Evolutionary conservation across 208 protist species (phyloP).

Genomic region (Leishmania turanica): DNA sequence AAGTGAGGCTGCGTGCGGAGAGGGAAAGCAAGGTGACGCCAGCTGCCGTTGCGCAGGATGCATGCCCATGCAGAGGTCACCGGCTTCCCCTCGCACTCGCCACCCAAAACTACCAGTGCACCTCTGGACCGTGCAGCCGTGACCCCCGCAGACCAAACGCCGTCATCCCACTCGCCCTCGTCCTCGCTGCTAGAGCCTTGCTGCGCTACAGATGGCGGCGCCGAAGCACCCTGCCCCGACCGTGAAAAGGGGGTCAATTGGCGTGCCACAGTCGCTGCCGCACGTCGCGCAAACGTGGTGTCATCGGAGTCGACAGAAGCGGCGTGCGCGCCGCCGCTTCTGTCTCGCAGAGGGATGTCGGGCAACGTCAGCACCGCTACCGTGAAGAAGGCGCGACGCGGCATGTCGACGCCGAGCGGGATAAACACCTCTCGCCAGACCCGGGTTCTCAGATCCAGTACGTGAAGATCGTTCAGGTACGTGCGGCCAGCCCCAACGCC

Average conservation of each 20-base stretch:
- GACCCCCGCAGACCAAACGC: slow-evolving; percentile 23
- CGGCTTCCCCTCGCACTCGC: slow-evolving; percentile 45
- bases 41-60: slow-evolving; percentile 39
- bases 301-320: not conserved
- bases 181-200: not conserved
- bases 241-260: not conserved
- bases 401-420: slow-evolving; percentile 42
- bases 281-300: not conserved
- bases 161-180: slow-evolving; percentile 7
- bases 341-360: not conserved
- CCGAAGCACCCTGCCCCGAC: too few relatives aligned
- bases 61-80: slow-evolving; percentile 59
- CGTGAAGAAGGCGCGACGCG: slow-evolving; percentile 64
- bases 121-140: slow-evolving; percentile 10
- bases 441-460: slow-evolving; percentile 56
- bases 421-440: slow-evolving; percentile 85
- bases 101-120: slow-evolving; percentile 58
- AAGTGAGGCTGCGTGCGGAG: slow-evolving; percentile 34
- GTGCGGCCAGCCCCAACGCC: slow-evolving; percentile 40
- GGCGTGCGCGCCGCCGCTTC: not conserved
- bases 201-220: not conserved
- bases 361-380: slow-evolving; percentile 31
- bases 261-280: not conserved
- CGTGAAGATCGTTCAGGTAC: slow-evolving; percentile 68
- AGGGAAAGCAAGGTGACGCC: slow-evolving; percentile 52